Conservation (phyloP, 164 flowering plant species). For the Kingdonia uniflora region DNA sequence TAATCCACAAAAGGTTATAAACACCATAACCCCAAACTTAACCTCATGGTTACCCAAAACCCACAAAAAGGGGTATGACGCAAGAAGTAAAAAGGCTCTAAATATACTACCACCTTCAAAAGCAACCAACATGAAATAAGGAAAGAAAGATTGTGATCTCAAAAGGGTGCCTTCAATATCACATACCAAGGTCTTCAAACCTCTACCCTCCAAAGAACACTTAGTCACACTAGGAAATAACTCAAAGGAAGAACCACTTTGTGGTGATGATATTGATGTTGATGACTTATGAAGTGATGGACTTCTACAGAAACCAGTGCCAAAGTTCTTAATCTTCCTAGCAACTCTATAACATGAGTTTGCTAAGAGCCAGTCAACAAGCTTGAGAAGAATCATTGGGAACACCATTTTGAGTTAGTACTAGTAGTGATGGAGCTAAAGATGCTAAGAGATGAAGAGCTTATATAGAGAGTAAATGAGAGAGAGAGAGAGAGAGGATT, state of each 20-base stretch:
- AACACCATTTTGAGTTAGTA: constrained; percentile 22
- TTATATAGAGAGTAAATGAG: constrained; percentile 22
- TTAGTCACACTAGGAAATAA: constrained; percentile 34
- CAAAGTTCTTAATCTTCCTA: constrained; percentile 39
- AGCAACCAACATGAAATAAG: constrained; percentile 85
- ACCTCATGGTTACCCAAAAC: constrained; percentile 31
- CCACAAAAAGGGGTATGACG: constrained; percentile 35
- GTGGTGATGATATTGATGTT: constrained; percentile 16
- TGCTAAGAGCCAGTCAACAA: constrained; percentile 47
- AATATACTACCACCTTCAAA: constrained; percentile 75
- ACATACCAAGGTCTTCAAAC: constrained; percentile 36
- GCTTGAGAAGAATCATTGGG: constrained; percentile 37
- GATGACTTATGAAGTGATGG: constrained; percentile 17
- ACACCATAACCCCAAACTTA: constrained; percentile 46
- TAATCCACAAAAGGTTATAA: constrained; percentile 69
- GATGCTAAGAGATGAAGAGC: constrained; percentile 9
- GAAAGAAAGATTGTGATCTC: constrained; percentile 52
- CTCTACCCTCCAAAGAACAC: constrained; percentile 20
- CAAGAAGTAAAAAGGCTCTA: constrained; percentile 59
- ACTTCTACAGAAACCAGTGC: constrained; percentile 19
- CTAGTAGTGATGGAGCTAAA: background rate
- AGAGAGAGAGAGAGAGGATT: constrained; percentile 15
- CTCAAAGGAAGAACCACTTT: constrained; percentile 10
- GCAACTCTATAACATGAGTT: constrained; percentile 43
- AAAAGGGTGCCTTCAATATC: constrained; percentile 50